These are phyloP conservation scores for Tetrahymena elliotti DNA, from an alignment of 73 alveolate species.

Conservation along the genomic window DNA sequence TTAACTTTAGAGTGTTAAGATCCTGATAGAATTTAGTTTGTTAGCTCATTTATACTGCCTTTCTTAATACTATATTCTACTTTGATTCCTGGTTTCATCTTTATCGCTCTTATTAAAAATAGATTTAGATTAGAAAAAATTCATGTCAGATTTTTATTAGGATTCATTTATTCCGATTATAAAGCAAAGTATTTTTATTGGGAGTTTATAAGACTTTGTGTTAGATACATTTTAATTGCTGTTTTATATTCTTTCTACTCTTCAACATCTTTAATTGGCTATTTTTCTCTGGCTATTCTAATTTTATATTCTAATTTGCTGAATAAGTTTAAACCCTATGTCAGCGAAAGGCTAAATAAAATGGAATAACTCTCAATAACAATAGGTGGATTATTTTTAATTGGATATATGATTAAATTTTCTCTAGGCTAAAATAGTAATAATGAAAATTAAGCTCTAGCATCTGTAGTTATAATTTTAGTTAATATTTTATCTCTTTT, in stretches of 20 bases:
- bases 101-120: background rate
- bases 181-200: background rate
- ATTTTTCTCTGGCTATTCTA: background rate
- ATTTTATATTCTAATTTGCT: background rate
- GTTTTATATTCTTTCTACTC: background rate
- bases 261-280: background rate
- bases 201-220: background rate
- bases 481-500: background rate
- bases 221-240: background rate
- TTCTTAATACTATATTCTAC: background rate
- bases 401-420: background rate
- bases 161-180: background rate
- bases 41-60: background rate
- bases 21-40: background rate
- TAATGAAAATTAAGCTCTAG: background rate
- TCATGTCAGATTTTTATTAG: background rate
- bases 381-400: background rate
- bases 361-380: background rate
- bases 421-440: background rate
- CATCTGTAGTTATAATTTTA: background rate
- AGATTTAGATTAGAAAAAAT: background rate
- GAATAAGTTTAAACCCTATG: background rate
- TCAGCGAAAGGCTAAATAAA: background rate
- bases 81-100: background rate
- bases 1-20: background rate